Evolutionary conservation across 1,139 yeast genomes (phyloP).

Genomic region (Pneumocystis wakefieldiae): DNA sequence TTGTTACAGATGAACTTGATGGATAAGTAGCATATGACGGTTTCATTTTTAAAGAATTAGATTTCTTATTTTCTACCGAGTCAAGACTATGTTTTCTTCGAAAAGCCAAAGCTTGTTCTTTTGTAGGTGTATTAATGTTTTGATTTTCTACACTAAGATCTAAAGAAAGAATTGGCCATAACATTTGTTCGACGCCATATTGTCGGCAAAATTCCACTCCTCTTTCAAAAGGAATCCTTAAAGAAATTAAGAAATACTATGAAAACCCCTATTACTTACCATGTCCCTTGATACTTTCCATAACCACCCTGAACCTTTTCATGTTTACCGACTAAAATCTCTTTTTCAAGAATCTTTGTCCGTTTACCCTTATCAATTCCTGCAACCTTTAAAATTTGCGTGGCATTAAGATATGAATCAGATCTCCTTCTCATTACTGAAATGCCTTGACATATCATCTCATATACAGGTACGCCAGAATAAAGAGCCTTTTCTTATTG

Average conservation of each 20-base stretch:
- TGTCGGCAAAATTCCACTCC: slow-evolving; percentile 48
- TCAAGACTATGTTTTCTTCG: slow-evolving; percentile 21
- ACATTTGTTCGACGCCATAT: slow-evolving; percentile 47
- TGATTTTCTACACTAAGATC: slow-evolving; percentile 33
- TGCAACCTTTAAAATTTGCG: slow-evolving; percentile 78
- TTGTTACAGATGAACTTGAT: not conserved
- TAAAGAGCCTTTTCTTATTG: slow-evolving; percentile 32
- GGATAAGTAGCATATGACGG: slow-evolving; percentile 21
- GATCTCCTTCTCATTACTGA: slow-evolving; percentile 67
- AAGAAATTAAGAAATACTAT: not conserved
- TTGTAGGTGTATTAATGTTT: slow-evolving; percentile 47
- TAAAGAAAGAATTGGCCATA: slow-evolving; percentile 48
- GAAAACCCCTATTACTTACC: slow-evolving; percentile 33
- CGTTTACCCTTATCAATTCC: slow-evolving; percentile 75
- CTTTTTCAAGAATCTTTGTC: slow-evolving; percentile 71
- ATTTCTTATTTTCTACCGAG: slow-evolving; percentile 1
- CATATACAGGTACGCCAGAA: slow-evolving; percentile 54
- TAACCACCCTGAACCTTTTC: slow-evolving; percentile 94
- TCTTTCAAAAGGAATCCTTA: slow-evolving; percentile 28
- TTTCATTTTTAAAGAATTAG: slow-evolving; percentile 17
- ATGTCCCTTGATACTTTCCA: slow-evolving; percentile 90
- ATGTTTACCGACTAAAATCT: slow-evolving; percentile 70
- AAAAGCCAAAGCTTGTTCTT: slow-evolving; percentile 32
- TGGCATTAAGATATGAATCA: slow-evolving; percentile 82
- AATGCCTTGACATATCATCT: slow-evolving; percentile 52